Conservation (phyloP, 805 yeast species). For the Metschnikowia hibisci region DNA sequence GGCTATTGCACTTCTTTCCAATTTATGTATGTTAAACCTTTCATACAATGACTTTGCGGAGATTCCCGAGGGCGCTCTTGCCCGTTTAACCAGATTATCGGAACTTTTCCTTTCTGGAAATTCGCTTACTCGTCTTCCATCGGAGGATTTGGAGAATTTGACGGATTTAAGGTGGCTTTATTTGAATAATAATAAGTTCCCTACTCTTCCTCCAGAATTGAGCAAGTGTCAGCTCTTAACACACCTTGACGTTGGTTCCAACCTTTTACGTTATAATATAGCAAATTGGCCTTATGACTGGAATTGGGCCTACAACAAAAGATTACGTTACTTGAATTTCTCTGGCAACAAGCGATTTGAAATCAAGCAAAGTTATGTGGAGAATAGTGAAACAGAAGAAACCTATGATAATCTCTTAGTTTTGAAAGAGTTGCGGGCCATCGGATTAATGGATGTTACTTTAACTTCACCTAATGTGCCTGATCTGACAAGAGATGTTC, state of each 20-base stretch:
- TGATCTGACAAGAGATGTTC: slow-evolving; percentile 75
- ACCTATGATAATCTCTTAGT: slow-evolving; percentile 65
- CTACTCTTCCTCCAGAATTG: slow-evolving; percentile 84
- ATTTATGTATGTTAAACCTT: slow-evolving; percentile 63
- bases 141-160: slow-evolving; percentile 74
- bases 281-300: slow-evolving; percentile 95
- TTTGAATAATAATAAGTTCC: slow-evolving; percentile 80
- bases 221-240: slow-evolving; percentile 61
- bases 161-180: slow-evolving; percentile 55
- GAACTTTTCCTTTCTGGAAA: slow-evolving; percentile 83
- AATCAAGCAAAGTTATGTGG: slow-evolving; percentile 62
- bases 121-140: slow-evolving; percentile 69
- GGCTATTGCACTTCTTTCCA: slow-evolving; percentile 53
- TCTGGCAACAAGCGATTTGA: slow-evolving; percentile 92
- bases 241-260: slow-evolving; percentile 86
- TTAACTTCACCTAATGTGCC: slow-evolving; percentile 85
- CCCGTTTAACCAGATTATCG: slow-evolving; percentile 51
- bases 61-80: slow-evolving; percentile 69
- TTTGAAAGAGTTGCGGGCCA: slow-evolving; percentile 61
- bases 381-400: slow-evolving; percentile 52
- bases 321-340: slow-evolving; percentile 74
- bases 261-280: slow-evolving; percentile 84
- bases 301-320: slow-evolving; percentile 90
- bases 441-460: slow-evolving; percentile 95
- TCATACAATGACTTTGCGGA: slow-evolving; percentile 84